Evolutionary conservation across 345 rosid species (phyloP).

Genomic region (Rhodamnia argentea): DNA sequence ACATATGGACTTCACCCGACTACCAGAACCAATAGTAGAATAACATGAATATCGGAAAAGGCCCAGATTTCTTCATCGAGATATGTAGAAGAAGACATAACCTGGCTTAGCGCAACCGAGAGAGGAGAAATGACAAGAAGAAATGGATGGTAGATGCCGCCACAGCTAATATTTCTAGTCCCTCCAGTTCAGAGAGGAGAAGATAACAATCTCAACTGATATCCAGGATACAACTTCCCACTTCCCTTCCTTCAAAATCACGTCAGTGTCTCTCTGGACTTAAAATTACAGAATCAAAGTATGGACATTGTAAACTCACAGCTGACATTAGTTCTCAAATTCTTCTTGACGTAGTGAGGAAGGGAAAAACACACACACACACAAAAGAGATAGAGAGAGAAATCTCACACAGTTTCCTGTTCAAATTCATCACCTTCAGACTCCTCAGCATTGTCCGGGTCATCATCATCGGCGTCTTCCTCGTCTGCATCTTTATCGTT

Average conservation of each 20-base stretch:
- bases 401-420: slow-evolving; percentile 71
- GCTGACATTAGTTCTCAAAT: background rate
- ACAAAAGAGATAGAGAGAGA: background rate
- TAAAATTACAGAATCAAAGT: background rate
- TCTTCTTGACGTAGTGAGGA: background rate
- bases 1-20: background rate
- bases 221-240: background rate
- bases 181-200: background rate
- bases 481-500: slow-evolving; percentile 79
- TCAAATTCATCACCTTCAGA: slow-evolving; percentile 95
- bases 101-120: background rate
- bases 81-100: background rate
- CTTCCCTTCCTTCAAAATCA: background rate
- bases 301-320: background rate
- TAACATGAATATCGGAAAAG: background rate
- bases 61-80: background rate
- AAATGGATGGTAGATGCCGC: background rate
- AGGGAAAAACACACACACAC: background rate
- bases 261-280: background rate
- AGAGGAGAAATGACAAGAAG: background rate
- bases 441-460: slow-evolving; percentile 85
- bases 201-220: background rate
- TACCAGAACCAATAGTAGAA: background rate
- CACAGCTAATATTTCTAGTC: background rate
- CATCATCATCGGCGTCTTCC: slow-evolving; percentile 77